phyloP scores from a whole-genome alignment of 1,139 yeast genomes.

The Saccharomyces uvarum region DNA sequence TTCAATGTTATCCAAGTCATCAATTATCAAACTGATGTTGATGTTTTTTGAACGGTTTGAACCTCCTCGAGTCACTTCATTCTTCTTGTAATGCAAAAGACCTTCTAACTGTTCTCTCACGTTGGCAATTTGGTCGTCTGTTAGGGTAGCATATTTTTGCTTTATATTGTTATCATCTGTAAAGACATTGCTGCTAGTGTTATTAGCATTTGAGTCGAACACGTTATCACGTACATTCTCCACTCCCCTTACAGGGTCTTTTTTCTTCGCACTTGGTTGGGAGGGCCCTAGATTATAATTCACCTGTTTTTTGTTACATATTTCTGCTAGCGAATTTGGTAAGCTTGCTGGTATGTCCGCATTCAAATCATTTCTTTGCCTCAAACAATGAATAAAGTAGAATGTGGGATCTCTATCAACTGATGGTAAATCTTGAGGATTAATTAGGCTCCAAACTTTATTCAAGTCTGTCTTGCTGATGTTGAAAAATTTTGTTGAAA shows the following conservation, averaged over 20 bases:
- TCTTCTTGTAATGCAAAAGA: constrained; percentile 57
- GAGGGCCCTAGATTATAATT: constrained; percentile 57
- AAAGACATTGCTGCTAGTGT: constrained; percentile 21
- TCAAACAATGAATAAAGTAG: constrained; percentile 81
- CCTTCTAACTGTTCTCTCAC: constrained; percentile 75
- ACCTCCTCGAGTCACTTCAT: constrained; percentile 8
- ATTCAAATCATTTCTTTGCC: constrained; percentile 75
- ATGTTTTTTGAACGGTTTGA: constrained; percentile 9
- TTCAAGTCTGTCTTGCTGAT: constrained; percentile 85
- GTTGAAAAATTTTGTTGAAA: constrained; percentile 58
- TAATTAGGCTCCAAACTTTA: constrained; percentile 90
- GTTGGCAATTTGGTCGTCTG: constrained; percentile 40
- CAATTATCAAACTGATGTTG: constrained; percentile 36
- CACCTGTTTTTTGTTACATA: constrained; percentile 80
- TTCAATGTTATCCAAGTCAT: constrained; percentile 42
- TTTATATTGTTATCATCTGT: constrained; percentile 14
- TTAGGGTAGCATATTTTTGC: constrained; percentile 48
- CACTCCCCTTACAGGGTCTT: background rate
- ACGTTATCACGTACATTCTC: background rate
- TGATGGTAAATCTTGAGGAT: constrained; percentile 78
- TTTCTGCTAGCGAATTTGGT: constrained; percentile 87
- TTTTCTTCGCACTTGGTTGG: constrained; percentile 38
- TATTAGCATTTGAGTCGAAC: constrained; percentile 9
- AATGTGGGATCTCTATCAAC: constrained; percentile 90
- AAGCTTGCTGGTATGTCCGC: constrained; percentile 85